Base-by-base conservation (phyloP, 2,329 filamentous ascomycete genomes). In the Beauveria brongniartii region DNA sequence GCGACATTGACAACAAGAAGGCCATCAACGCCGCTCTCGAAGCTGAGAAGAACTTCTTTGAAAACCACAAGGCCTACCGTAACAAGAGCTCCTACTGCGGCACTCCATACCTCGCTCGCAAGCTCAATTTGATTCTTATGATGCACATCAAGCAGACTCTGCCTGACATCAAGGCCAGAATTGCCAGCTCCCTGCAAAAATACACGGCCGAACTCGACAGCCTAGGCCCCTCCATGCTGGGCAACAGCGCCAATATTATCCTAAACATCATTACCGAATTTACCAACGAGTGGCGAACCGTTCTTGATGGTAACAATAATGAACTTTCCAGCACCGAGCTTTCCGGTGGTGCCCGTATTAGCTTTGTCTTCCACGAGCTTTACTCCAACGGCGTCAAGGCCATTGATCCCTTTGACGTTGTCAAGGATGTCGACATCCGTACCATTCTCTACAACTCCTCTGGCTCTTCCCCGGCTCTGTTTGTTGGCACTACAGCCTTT, bases 61-160 rank as follows among this genome's bases (percentile, higher is more conserved):
- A 99, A 70, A 93, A 93, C 75, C 94, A 99, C 83, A 96, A 95
- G 79, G 93, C 94, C 40, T 99, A 99, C 77, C 85, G 92, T 63
- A 99, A 97, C 78, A 99, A 99, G 86, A 92, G 91, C 72, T 90
- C 92, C 6, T 99, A 99, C 82, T 99, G 94, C 75, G 94, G 94
- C 74, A 99, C 94, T 3, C 94, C 94, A 4, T 99, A 99, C 72
- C 81, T 99, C 63, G 94, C 94, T 4, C 87, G 93, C 67, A 99
- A 99, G 78, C 85, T 99, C 63, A 99, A 99, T 77, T 82, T 99
- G 70, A 97, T 99, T 71, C 83, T 99, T 68, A 97, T 99, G 93
- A 99, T 99, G 94, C 94, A 99, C 80, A 99, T 99, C 81, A 99
- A 99, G 78, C 93, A 99, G 79, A 99, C 94, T 1, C 84, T 99